These are phyloP conservation scores for Circinella minor DNA, from an alignment of 371 early-diverging fungal species.

Conservation along the genomic window DNA sequence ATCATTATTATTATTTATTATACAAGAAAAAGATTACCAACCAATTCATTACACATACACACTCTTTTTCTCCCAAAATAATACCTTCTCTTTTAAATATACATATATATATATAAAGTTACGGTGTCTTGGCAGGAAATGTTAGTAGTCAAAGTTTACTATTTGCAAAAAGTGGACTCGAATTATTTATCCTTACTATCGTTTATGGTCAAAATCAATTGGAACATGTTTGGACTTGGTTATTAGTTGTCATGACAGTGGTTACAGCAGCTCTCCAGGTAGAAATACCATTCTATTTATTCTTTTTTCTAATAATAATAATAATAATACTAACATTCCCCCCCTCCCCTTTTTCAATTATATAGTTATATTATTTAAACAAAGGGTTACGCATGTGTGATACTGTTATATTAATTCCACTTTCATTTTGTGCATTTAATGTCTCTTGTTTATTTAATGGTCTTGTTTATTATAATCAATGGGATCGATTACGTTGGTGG, in stretches of 20 bases:
- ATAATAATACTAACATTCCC: not conserved
- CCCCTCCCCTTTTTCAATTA: not conserved
- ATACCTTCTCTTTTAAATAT: not conserved
- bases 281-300: conserved; percentile 14
- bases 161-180: conserved; percentile 84
- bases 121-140: conserved; percentile 73
- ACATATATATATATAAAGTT: conserved; percentile 30
- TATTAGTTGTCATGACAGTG: conserved; percentile 67
- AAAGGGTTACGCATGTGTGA: conserved; percentile 76
- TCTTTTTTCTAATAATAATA: too few relatives aligned
- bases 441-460: conserved; percentile 81
- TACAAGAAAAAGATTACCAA: too few relatives aligned
- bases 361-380: conserved; percentile 78
- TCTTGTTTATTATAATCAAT: conserved; percentile 81
- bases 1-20: too few relatives aligned
- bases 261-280: conserved; percentile 76
- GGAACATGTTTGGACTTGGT: conserved; percentile 71
- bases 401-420: conserved; percentile 80
- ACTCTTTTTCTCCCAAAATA: too few relatives aligned
- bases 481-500: conserved; percentile 65
- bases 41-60: too few relatives aligned
- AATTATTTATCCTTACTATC: conserved; percentile 69
- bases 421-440: conserved; percentile 79
- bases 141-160: conserved; percentile 78
- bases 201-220: conserved; percentile 70